Percentiles rank a stretch among this genome's conserved stretches.
phyloP scores from a whole-genome alignment of 208 protist species.

The Acanthamoeba triangularis region DNA sequence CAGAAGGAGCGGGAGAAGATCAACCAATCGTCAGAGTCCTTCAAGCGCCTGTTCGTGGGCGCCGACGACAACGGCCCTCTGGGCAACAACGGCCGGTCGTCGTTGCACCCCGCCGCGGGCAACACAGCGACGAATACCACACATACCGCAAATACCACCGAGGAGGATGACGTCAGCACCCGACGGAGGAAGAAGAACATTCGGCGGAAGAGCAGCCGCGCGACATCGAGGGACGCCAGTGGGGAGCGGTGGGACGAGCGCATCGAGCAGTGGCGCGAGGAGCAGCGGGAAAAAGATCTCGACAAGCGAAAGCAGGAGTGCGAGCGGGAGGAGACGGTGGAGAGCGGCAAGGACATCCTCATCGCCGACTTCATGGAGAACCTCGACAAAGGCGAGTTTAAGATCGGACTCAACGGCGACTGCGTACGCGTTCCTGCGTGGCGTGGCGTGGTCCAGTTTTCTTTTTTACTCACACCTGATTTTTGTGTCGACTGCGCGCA shows the following conservation, averaged over 20 bases:
- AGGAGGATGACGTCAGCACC: not conserved
- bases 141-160: not conserved
- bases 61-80: not conserved
- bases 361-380: constrained; percentile 39
- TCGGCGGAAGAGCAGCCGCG: constrained; percentile 19
- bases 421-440: not conserved
- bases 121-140: not conserved
- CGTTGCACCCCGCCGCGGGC: not conserved
- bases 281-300: constrained; percentile 35
- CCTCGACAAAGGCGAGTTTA: constrained; percentile 47
- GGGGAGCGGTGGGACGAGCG: constrained; percentile 9
- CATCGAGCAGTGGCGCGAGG: constrained; percentile 25
- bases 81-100: not conserved
- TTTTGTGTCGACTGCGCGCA: too few species aligned
- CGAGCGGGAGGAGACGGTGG: constrained; percentile 28
- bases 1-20: constrained; percentile 34
- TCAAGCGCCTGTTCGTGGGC: constrained; percentile 35
- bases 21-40: constrained; percentile 29
- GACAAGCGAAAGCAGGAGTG: constrained; percentile 49
- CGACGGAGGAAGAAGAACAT: constrained; percentile 2
- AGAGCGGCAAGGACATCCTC: constrained; percentile 44
- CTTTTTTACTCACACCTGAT: not conserved
- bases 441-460: not conserved
- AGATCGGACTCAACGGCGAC: constrained; percentile 30
- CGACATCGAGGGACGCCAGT: not conserved